Conservation (phyloP, 139 green algal genomes). For the Klebsormidium nitens region DNA sequence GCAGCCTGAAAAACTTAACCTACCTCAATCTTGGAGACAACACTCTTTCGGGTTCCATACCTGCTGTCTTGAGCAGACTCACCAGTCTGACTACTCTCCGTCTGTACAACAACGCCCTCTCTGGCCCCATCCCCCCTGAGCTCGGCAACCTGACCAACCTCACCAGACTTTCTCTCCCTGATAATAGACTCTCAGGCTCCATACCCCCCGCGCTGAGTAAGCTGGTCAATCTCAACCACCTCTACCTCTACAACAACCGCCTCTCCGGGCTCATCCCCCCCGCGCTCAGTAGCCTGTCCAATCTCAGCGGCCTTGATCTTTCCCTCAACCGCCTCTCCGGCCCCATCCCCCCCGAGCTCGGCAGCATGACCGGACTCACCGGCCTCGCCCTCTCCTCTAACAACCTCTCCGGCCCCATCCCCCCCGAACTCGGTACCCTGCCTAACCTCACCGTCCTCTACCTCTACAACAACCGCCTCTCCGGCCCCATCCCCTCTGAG, state of each 20-base stretch:
- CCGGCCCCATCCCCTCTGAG: conserved; percentile 5
- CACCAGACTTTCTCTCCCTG: conserved; percentile 9
- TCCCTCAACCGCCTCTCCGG: background rate
- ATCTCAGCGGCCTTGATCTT: background rate
- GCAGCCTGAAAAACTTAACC: too few relatives aligned
- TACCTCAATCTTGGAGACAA: background rate
- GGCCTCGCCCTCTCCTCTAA: background rate
- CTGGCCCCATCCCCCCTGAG: background rate
- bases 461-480: conserved; percentile 8
- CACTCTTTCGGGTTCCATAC: conserved; percentile 1
- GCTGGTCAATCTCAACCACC: background rate
- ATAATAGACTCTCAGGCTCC: conserved; percentile 7
- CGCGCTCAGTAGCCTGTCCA: background rate
- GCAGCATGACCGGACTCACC: background rate
- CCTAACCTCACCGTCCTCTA: background rate
- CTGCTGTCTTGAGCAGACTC: background rate
- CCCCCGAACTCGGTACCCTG: conserved; percentile 8
- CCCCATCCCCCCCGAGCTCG: background rate
- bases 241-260: background rate
- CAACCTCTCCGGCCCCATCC: conserved; percentile 1
- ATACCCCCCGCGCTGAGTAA: conserved; percentile 7
- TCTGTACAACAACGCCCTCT: conserved; percentile 5
- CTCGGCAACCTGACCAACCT: background rate
- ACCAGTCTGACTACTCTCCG: background rate
- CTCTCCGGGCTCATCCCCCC: background rate